Base-by-base conservation (phyloP, 2,329 filamentous ascomycete genomes). In the Mariannaea sp. region DNA sequence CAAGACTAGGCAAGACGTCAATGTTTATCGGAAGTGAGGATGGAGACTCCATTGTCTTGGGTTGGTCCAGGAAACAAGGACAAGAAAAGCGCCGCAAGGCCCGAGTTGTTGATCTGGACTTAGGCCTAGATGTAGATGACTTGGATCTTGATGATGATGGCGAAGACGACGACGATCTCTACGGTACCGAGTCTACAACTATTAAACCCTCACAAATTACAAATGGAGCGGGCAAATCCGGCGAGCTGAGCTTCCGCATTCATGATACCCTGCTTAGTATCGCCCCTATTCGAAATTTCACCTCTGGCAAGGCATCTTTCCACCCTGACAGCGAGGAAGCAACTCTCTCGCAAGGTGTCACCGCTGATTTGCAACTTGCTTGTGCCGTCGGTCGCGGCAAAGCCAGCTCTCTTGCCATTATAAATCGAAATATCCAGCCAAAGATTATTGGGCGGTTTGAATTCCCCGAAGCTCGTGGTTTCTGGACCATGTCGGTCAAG, bases 21-120 rank as follows among this genome's bases (percentile, higher is more conserved):
- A 69, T 97, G 26, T 99, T 99, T 67, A 73, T 96, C 19, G 94
- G 93, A 10, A 96, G 90, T 65, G 90, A 96, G 67, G 83, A 87
- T 49, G 82, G 86, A 7, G 90, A 97, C 61, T 95, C 93, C 0
- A 71, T 90, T 1, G 79, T 99, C 4, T 70, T 99, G 20, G 87
- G 89, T 17, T 97, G 92, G 88, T 85, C 83, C 30, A 82, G 83
- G 57, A 88, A 87, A 61, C 81, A 85, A 48, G 74, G 76, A 9
- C 82, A 85, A 55, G 82, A 82, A 44, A 86, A 86, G 62, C 84
- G 85, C 48, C 88, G 83, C 60, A 86, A 85, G 61, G 79, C 82
- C 19, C 82, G 85, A 35, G 70, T 82, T 6, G 66, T 81, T 4
- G 86, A 87, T 42, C 75, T 82, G 3, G 73, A 78, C 9, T 60